Percentiles rank a stretch among this genome's conserved stretches.
Evolutionary conservation across 192 early-diverging fungal genomes (phyloP).

Genomic region (Podila clonocystis): DNA sequence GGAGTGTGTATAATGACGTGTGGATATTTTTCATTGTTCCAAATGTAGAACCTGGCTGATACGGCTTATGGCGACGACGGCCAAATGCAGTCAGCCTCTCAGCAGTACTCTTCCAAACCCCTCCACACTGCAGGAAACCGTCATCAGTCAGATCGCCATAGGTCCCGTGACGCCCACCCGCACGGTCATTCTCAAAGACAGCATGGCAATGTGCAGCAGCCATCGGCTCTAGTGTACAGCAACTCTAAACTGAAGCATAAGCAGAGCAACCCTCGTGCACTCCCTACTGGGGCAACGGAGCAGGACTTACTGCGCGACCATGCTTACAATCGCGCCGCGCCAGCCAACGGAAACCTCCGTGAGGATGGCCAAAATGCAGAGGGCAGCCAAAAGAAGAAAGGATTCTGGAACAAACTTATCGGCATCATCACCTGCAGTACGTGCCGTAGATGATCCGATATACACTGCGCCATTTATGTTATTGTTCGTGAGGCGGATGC

Average conservation of each 20-base stretch:
- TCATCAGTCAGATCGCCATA: constrained; percentile 2
- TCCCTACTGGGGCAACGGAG: not conserved
- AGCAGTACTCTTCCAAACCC: constrained; percentile 22
- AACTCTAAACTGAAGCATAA: constrained; percentile 7
- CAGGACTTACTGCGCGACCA: constrained; percentile 8
- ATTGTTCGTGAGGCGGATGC: too few relatives aligned
- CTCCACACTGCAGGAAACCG: constrained; percentile 1
- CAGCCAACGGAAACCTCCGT: not conserved
- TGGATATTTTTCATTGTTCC: not conserved
- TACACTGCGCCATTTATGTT: too few relatives aligned
- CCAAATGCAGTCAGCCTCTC: not conserved
- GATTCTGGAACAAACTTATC: constrained; percentile 56
- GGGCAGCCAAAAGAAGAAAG: constrained; percentile 46
- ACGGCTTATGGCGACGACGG: constrained; percentile 6
- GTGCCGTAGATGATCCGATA: constrained; percentile 17
- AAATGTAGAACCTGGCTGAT: not conserved
- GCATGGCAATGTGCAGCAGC: constrained; percentile 3
- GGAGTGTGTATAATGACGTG: not conserved
- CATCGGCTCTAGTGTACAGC: not conserved
- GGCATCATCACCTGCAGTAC: constrained; percentile 59
- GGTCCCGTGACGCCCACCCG: not conserved
- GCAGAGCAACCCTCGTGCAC: not conserved
- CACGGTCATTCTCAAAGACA: not conserved
- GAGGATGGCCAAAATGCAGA: not conserved
- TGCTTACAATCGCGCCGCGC: not conserved